Conservation (phyloP, 2,329 filamentous ascomycete genomes). For the Aspergillus sp. region DNA sequence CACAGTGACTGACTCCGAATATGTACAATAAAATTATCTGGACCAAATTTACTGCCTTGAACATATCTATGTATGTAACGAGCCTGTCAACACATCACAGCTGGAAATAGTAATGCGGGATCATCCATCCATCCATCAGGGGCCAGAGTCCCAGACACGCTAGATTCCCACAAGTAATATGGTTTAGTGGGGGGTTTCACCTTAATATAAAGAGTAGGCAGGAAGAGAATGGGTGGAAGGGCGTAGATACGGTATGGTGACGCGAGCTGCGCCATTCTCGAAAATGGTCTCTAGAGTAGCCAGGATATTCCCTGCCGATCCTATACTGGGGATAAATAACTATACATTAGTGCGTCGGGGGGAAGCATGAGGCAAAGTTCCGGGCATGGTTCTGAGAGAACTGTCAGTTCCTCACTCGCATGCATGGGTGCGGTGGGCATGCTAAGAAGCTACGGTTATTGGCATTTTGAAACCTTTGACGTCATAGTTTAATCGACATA, state of each 20-base stretch:
- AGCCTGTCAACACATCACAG: background rate
- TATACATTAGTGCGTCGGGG: conserved; percentile 36
- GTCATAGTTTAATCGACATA: background rate
- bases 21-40: too few relatives aligned
- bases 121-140: background rate
- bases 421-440: background rate
- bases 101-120: background rate
- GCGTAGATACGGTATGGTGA: background rate
- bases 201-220: background rate
- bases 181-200: background rate
- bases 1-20: too few relatives aligned
- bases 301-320: conserved; percentile 19
- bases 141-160: background rate
- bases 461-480: conserved; percentile 2
- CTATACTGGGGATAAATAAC: background rate
- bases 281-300: conserved; percentile 12
- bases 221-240: background rate
- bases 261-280: conserved; percentile 14
- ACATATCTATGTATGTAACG: background rate
- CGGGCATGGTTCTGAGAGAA: conserved; percentile 14
- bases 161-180: background rate
- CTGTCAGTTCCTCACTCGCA: background rate
- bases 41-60: background rate
- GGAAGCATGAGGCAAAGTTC: conserved; percentile 31
- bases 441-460: background rate